Evolutionary conservation across 2,329 filamentous ascomycete genomes (phyloP).

Genomic region (Aspergillus oerlinghausenensis): DNA sequence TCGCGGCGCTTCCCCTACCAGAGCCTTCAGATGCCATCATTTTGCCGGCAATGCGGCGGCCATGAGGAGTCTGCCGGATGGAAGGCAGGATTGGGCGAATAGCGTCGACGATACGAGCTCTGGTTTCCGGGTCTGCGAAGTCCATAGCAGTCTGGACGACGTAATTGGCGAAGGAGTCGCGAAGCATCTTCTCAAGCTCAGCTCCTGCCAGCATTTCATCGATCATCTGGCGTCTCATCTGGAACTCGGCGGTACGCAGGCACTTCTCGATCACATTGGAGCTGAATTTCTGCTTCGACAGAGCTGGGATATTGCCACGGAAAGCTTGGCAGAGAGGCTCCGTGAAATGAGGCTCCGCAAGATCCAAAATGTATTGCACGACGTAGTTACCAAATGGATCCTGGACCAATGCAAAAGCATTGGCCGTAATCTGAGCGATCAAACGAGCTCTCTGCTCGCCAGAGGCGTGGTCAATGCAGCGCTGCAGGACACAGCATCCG

Average conservation of each 20-base stretch:
- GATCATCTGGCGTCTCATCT: conserved; percentile 75
- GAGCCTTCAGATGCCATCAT: conserved; percentile 56
- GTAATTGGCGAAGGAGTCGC: conserved; percentile 94
- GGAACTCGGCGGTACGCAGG: conserved; percentile 72
- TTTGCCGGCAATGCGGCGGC: conserved; percentile 88
- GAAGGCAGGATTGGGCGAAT: conserved; percentile 79
- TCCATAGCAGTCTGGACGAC: conserved; percentile 96
- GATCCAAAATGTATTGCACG: conserved; percentile 95
- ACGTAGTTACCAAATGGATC: conserved; percentile 99
- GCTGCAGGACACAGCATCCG: conserved; percentile 94
- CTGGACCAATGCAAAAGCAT: conserved; percentile 85
- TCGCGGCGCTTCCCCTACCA: conserved; percentile 35
- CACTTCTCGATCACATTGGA: conserved; percentile 99
- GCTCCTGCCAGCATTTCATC: conserved; percentile 69
- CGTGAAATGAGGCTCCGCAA: conserved; percentile 82
- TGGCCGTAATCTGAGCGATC: conserved; percentile 78
- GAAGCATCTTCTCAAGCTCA: conserved; percentile 83
- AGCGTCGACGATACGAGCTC: conserved; percentile 71
- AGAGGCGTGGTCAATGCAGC: conserved; percentile 95
- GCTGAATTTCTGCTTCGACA: conserved; percentile 97
- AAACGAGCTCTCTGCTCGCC: conserved; percentile 83
- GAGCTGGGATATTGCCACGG: conserved; percentile 62
- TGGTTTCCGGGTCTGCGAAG: conserved; percentile 69
- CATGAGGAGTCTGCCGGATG: conserved; percentile 88
- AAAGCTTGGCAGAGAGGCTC: conserved; percentile 83